Percentiles rank a stretch among this genome's conserved stretches.
Conservation (phyloP, 257 asterid species). For the Salvia miltiorrhiza region DNA sequence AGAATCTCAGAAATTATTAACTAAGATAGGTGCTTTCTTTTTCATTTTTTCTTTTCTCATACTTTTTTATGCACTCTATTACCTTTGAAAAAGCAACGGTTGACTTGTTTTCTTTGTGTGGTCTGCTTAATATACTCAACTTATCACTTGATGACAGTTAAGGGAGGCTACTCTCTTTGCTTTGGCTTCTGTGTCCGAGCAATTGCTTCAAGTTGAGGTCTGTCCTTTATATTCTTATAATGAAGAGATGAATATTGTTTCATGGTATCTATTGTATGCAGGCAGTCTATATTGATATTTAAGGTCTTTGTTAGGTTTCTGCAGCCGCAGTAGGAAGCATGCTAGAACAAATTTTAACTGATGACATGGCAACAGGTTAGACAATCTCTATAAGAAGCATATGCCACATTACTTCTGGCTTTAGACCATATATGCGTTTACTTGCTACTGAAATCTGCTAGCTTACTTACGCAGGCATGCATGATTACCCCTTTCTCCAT, state of each 20-base stretch:
- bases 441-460: conserved; percentile 17
- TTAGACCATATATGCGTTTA: conserved; percentile 10
- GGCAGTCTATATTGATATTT: conserved; percentile 7
- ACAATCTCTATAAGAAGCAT: conserved; percentile 19
- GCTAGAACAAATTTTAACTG: conserved; percentile 68
- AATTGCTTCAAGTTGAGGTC: conserved; percentile 83
- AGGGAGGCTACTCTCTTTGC: conserved; percentile 90
- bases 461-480: conserved; percentile 50
- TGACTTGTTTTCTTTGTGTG: conserved; percentile 9
- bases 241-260: neutral
- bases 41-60: neutral
- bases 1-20: neutral
- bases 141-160: conserved; percentile 49
- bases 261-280: conserved; percentile 16
- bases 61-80: neutral
- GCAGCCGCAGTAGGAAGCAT: conserved; percentile 50
- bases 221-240: conserved; percentile 20
- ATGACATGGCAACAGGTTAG: conserved; percentile 80
- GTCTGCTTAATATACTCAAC: conserved; percentile 5
- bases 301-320: conserved; percentile 49
- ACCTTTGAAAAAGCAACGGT: neutral
- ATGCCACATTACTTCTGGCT: neutral
- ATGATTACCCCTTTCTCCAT: conserved; percentile 81
- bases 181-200: conserved; percentile 83
- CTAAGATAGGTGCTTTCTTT: neutral